Evolutionary conservation across 441 rosid genomes (phyloP).

Genomic region (Macaranga tanarius): DNA sequence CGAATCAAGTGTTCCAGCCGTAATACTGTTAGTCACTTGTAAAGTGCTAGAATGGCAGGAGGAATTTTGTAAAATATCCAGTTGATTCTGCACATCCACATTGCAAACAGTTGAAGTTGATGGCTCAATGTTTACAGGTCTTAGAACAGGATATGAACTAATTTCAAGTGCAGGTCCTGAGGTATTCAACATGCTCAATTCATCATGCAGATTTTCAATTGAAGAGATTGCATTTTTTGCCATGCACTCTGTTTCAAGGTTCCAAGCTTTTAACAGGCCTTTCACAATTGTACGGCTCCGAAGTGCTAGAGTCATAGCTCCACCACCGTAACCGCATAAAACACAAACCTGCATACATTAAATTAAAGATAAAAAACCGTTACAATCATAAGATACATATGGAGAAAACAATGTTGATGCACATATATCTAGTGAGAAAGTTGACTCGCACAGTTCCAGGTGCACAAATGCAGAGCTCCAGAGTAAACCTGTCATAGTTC

Average conservation of each 20-base stretch:
- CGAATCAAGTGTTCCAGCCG: slow-evolving; percentile 39
- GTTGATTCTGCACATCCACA: slow-evolving; percentile 24
- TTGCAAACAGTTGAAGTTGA: slow-evolving; percentile 28
- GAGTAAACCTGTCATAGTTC: neutral
- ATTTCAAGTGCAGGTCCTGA: slow-evolving; percentile 21
- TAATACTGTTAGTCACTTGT: slow-evolving; percentile 43
- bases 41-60: slow-evolving; percentile 15
- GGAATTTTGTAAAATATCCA: slow-evolving; percentile 19
- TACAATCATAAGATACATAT: slow-evolving; percentile 10
- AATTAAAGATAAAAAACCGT: neutral
- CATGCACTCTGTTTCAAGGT: slow-evolving; percentile 30
- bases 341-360: slow-evolving; percentile 43
- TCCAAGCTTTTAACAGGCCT: slow-evolving; percentile 47
- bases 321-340: slow-evolving; percentile 56
- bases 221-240: slow-evolving; percentile 20
- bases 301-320: slow-evolving; percentile 55
- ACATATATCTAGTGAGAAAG: neutral
- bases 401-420: neutral
- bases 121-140: slow-evolving; percentile 28
- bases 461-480: neutral
- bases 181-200: slow-evolving; percentile 20
- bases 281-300: slow-evolving; percentile 38
- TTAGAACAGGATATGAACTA: slow-evolving; percentile 25
- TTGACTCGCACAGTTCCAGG: neutral
- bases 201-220: slow-evolving; percentile 26